Base-by-base conservation (phyloP, 495 filamentous ascomycete genomes). In the Talaromyces wortmannii region DNA sequence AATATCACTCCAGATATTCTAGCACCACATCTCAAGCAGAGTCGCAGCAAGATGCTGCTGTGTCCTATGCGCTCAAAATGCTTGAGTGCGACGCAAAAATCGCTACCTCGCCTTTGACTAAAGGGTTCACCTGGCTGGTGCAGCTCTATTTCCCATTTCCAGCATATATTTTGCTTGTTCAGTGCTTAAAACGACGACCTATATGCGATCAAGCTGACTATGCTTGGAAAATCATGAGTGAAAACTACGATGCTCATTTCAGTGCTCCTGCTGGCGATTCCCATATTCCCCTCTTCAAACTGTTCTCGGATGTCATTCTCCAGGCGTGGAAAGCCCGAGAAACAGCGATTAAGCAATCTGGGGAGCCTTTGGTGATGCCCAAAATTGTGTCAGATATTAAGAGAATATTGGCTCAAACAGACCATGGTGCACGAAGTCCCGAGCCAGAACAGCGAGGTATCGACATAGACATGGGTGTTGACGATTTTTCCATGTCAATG, bases 71-170 rank as follows among this genome's bases (percentile, higher is more conserved):
- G 0, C 49, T 81, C 4, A 49, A 45, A 7, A 68, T 77, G 61
- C 67, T 82, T 23, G 67, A 80, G 31, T 70, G 58, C 52, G 75
- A 81, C 54, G 81, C 78, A 0, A 77, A 74, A 45, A 46, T 83
- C 54, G 70, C 76, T 59, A 67, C 57, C 5, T 80, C 76, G 0
- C 67, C 76, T 17, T 62, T 75, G 0, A 78, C 63, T 1, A 70
- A 67, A 60, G 62, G 73, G 11, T 83, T 64, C 58, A 57, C 32
- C 31, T 85, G 81, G 81, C 49, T 76, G 0, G 11, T 62, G 17
- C 58, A 68, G 0, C 64, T 68, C 18, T 53, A 83, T 58, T 83
- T 83, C 60, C 82, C 79, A 6, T 75, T 83, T 43, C 72, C 73
- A 0, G 77, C 72, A 6, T 83, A 82, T 57, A 54, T 78, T 15